Base-by-base conservation (phyloP, 148 eudicot species). In the Linanthus parryae region DNA sequence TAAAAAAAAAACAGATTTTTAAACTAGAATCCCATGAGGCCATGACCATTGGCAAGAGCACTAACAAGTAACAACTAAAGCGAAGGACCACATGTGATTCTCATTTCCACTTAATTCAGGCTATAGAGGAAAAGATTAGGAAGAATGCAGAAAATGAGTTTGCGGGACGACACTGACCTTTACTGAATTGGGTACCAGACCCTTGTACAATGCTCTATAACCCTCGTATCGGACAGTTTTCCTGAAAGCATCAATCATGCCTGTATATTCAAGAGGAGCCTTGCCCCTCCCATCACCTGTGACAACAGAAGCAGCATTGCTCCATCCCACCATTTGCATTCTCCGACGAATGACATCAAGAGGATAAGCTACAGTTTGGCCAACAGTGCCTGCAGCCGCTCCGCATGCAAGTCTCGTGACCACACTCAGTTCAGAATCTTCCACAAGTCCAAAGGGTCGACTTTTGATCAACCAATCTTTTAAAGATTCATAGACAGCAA, bases 301-400 rank as follows among this genome's bases (percentile, higher is more conserved):
- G 44, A 85, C 68, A 21, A 85, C 66, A 19, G 92, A 76, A 0
- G 88, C 69, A 59, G 95, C 97, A 53, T 80, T 61, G 58, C 62
- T 85, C 97, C 95, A 90, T 23, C 97, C 95, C 42, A 76, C 92
- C 97, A 90, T 90, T 68, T 90, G 95, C 97, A 90, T 90, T 56
- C 95, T 85, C 49, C 95, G 66, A 34, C 97, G 92, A 36, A 90
- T 63, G 38, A 90, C 97, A 65, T 90, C 97, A 22, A 90, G 82
- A 33, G 97, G 97, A 69, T 90, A 90, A 48, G 97, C 97, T 58
- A 90, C 88, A 44, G 97, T 90, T 64, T 83, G 97, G 29, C 97
- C 97, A 39, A 80, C 70, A 25, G 97, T 85, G 38, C 97, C 95
- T 8, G 97, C 97, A n/a, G 61, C 77, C 15, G 95, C 97, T 45